Conservation (phyloP, 2,329 filamentous ascomycete genomes). For the Calonectria henricotiae region DNA sequence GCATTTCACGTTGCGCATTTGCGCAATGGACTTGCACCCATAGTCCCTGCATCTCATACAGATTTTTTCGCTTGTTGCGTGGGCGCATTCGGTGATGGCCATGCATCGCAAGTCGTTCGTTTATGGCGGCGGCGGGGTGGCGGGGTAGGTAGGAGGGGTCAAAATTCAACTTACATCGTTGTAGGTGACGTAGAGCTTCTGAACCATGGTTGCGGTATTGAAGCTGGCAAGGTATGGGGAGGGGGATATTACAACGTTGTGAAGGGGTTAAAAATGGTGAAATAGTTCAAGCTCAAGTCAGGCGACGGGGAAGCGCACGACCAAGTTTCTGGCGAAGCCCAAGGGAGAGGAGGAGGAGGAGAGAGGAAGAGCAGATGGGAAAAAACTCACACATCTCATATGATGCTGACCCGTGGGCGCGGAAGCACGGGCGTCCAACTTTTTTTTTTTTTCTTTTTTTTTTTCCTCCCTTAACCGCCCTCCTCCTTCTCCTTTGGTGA, state of each 20-base stretch:
- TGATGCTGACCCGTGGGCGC: constrained; percentile 33
- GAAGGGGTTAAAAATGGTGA: not conserved
- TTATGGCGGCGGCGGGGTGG: constrained; percentile 50
- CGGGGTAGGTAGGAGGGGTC: constrained; percentile 51
- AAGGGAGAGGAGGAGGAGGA: constrained; percentile 42
- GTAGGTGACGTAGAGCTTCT: constrained; percentile 93
- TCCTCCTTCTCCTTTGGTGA: constrained; percentile 42
- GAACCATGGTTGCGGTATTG: constrained; percentile 74
- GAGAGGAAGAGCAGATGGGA: constrained; percentile 35
- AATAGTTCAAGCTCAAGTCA: constrained; percentile 17
- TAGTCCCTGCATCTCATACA: not conserved
- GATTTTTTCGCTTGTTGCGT: constrained; percentile 24
- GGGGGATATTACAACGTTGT: constrained; percentile 40
- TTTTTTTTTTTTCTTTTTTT: constrained; percentile 49
- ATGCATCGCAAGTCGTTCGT: constrained; percentile 22
- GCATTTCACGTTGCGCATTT: not conserved
- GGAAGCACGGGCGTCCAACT: constrained; percentile 44
- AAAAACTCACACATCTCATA: constrained; percentile 38
- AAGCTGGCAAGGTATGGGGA: not conserved
- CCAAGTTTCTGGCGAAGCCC: constrained; percentile 40
- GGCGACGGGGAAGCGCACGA: constrained; percentile 38
- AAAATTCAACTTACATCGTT: constrained; percentile 79
- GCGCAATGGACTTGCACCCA: not conserved
- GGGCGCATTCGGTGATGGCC: constrained; percentile 41
- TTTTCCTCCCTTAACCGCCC: constrained; percentile 35